These are phyloP conservation scores for Rauvolfia tetraphylla DNA, from an alignment of 257 asterid genomes.

Conservation along the genomic window DNA sequence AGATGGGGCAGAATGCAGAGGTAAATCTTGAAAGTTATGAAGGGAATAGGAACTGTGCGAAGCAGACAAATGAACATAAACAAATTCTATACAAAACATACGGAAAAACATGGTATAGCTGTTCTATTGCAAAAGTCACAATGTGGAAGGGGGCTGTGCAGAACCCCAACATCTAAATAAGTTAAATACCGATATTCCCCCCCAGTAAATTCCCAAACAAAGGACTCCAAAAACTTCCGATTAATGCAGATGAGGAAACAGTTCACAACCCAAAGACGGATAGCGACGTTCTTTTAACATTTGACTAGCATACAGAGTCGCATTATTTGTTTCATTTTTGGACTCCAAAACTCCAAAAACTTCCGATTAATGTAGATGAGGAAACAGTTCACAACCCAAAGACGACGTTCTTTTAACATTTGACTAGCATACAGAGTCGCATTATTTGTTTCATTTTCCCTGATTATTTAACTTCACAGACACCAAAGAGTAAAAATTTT, in stretches of 20 bases:
- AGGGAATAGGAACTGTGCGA: not conserved
- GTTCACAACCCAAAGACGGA: not conserved
- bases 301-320: not conserved
- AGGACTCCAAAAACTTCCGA: not conserved
- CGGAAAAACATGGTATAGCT: not conserved
- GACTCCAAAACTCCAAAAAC: not conserved
- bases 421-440: not conserved
- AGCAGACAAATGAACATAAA: not conserved
- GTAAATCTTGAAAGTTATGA: too few species aligned
- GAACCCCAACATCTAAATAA: not conserved
- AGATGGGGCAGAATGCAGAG: not conserved
- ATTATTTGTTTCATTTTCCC: not conserved
- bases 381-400: not conserved
- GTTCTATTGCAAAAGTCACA: not conserved
- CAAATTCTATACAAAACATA: not conserved
- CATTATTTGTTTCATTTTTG: not conserved
- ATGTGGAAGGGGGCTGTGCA: not conserved
- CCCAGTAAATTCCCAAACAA: not conserved
- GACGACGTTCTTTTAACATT: not conserved
- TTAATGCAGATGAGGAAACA: not conserved
- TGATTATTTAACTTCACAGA: not conserved
- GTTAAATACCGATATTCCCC: not conserved
- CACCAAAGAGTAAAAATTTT: too few species aligned
- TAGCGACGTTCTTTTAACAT: not conserved
- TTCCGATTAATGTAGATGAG: not conserved